phyloP scores from a whole-genome alignment of 257 asterid species.

The Solanum virginianum region DNA sequence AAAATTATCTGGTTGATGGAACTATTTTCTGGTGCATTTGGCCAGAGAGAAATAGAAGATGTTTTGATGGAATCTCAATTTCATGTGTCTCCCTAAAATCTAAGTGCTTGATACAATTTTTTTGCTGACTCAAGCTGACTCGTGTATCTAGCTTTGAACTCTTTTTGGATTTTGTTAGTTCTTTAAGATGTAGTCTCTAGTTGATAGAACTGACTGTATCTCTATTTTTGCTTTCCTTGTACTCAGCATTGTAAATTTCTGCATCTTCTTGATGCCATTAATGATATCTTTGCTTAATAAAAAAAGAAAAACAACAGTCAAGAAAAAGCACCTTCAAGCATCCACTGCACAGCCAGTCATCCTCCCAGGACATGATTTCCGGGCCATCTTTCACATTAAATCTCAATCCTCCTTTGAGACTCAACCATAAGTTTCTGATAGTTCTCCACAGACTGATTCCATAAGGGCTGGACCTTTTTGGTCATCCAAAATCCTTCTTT shows the following conservation, averaged over 20 bases:
- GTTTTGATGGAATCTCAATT: too few relatives aligned
- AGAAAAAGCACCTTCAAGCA: background rate
- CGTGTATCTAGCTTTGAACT: background rate
- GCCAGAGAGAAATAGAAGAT: too few relatives aligned
- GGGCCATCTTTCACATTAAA: background rate
- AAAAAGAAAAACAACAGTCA: background rate
- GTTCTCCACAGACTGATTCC: background rate
- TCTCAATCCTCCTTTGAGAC: background rate
- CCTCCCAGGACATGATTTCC: background rate
- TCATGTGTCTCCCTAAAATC: background rate
- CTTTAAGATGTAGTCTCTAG: background rate
- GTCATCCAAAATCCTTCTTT: background rate
- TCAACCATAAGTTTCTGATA: background rate
- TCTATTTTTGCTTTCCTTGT: background rate
- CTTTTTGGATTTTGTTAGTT: too few relatives aligned
- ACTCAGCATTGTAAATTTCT: too few relatives aligned
- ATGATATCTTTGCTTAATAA: too few relatives aligned
- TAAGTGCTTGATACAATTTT: background rate
- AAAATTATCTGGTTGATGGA: too few relatives aligned
- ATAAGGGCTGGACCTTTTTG: background rate
- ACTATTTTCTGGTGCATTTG: too few relatives aligned
- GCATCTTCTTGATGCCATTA: too few relatives aligned
- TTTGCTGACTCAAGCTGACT: background rate
- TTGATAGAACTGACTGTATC: background rate
- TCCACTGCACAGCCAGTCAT: background rate